These are phyloP conservation scores for Kalanchoe fedtschenkoi DNA, from an alignment of 164 flowering plant species.

Conservation along the genomic window DNA sequence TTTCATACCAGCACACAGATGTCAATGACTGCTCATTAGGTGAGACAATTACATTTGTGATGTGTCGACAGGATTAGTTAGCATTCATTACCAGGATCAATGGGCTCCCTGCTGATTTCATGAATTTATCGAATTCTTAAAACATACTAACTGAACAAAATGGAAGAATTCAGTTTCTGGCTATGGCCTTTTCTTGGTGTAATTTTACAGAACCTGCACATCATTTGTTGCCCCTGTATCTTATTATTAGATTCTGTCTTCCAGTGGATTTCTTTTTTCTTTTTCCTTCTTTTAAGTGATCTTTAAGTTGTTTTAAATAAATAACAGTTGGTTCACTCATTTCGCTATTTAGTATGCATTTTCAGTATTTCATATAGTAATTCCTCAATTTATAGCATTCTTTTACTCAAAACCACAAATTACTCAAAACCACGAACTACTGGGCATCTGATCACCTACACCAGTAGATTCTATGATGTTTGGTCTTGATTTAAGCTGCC, in stretches of 20 bases:
- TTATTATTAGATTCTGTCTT: background rate
- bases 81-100: too few species aligned
- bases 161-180: background rate
- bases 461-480: background rate
- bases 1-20: constrained; percentile 21
- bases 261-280: background rate
- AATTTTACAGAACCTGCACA: background rate
- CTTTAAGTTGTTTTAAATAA: background rate
- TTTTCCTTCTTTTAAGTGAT: background rate
- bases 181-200: background rate
- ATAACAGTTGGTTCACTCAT: background rate
- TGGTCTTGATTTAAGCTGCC: background rate
- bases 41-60: too few species aligned
- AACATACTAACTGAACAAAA: background rate
- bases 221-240: background rate
- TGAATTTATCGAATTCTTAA: background rate
- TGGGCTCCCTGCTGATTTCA: too few species aligned
- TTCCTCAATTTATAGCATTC: background rate
- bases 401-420: background rate
- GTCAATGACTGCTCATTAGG: constrained; percentile 35
- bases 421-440: background rate
- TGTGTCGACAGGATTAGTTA: too few species aligned
- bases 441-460: background rate
- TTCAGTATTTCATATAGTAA: too few species aligned
- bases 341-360: background rate